Conservation (phyloP, 2,329 filamentous ascomycete species). For the Aspergillus eucalypticola region DNA sequence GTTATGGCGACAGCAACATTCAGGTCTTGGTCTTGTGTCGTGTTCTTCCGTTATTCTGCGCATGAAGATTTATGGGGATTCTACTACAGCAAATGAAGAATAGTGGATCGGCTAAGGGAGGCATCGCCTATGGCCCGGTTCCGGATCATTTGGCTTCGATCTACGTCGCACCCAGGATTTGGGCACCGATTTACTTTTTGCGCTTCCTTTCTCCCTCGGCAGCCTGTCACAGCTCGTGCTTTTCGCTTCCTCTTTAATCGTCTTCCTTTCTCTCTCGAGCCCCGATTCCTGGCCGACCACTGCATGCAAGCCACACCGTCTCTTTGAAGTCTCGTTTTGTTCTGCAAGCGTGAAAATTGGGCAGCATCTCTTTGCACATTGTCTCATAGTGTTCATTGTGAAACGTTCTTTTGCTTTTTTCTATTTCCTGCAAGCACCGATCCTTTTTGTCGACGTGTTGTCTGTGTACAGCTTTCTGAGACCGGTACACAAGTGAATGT, state of each 20-base stretch:
- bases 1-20: conserved; percentile 21
- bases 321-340: conserved; percentile 28
- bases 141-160: conserved; percentile 22
- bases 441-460: conserved; percentile 8
- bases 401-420: conserved; percentile 19
- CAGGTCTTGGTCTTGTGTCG: conserved; percentile 13
- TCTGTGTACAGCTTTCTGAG: conserved; percentile 18
- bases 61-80: conserved; percentile 18
- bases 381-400: conserved; percentile 25
- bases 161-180: conserved; percentile 21
- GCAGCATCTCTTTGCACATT: conserved; percentile 31
- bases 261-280: conserved; percentile 17
- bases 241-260: conserved; percentile 10
- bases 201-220: conserved; percentile 9
- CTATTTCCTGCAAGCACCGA: conserved; percentile 6
- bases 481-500: conserved; percentile 17
- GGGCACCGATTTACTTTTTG: conserved; percentile 17
- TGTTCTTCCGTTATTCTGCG: conserved; percentile 14
- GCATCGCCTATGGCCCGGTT: conserved; percentile 5
- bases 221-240: conserved; percentile 17
- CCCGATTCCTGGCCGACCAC: conserved; percentile 18
- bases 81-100: conserved; percentile 14
- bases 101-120: conserved; percentile 16
- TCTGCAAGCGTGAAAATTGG: conserved; percentile 26
- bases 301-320: conserved; percentile 31